Evolutionary conservation across 1,139 yeast genomes (phyloP).

Genomic region (Pichia sp.): DNA sequence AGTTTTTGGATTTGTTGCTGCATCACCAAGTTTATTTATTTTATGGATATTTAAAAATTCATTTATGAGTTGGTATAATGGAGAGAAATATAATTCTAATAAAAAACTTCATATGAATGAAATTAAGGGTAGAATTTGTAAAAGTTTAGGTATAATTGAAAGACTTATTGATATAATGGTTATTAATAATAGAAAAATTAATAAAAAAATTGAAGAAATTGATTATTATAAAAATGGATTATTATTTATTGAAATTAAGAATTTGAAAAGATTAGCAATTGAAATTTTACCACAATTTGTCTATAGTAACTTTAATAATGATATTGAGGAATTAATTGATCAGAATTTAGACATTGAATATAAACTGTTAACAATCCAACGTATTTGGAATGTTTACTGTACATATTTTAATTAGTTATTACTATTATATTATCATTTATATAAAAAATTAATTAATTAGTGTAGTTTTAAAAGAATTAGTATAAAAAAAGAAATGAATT

Average conservation of each 20-base stretch:
- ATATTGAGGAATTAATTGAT: conserved; percentile 47
- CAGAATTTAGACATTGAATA: conserved; percentile 28
- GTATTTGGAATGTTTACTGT: conserved; percentile 54
- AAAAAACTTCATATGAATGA: conserved; percentile 1
- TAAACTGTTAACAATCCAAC: conserved; percentile 40
- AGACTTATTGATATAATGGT: conserved; percentile 34
- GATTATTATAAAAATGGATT: conserved; percentile 41
- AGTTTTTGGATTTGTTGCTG: conserved; percentile 85
- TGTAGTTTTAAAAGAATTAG: neutral
- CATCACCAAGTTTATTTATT: conserved; percentile 72
- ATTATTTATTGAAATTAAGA: conserved; percentile 51
- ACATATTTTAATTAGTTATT: conserved; percentile 20
- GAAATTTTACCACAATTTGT: conserved; percentile 42
- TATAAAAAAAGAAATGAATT: no score
- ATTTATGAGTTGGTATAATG: conserved; percentile 11
- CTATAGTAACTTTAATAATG: conserved; percentile 47
- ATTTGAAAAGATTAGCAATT: conserved; percentile 44
- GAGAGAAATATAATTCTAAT: conserved; percentile 2
- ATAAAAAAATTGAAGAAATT: neutral
- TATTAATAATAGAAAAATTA: neutral
- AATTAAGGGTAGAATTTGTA: conserved; percentile 32
- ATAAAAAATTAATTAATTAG: neutral
- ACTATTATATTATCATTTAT: no score
- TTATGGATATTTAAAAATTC: conserved; percentile 37
- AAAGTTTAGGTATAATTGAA: conserved; percentile 53